phyloP scores from a whole-genome alignment of 2,329 filamentous ascomycete species.

The Raffaelea arxii region DNA sequence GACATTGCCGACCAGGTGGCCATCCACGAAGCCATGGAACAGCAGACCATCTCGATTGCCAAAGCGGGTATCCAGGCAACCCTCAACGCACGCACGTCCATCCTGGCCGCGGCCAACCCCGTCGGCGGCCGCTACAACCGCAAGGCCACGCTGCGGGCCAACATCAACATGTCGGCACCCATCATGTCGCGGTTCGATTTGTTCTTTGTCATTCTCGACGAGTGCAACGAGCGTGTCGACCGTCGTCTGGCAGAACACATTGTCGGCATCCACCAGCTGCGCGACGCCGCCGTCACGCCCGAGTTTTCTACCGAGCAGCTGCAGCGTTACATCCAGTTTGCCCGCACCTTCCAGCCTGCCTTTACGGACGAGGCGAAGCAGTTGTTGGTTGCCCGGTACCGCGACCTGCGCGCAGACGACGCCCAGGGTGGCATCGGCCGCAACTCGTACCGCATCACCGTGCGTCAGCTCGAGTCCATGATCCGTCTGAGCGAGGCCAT shows the following conservation, averaged over 20 bases:
- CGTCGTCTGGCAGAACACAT: slow-evolving; percentile 91
- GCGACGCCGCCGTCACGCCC: slow-evolving; percentile 82
- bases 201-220: slow-evolving; percentile 95
- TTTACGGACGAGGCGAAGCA: slow-evolving; percentile 83
- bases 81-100: slow-evolving; percentile 88
- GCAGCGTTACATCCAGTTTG: slow-evolving; percentile 95
- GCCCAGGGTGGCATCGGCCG: slow-evolving; percentile 87
- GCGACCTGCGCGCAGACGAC: slow-evolving; percentile 87
- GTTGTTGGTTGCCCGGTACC: slow-evolving; percentile 84
- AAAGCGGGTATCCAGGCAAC: slow-evolving; percentile 98
- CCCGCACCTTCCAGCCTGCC: slow-evolving; percentile 84
- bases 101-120: slow-evolving; percentile 92
- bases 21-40: slow-evolving; percentile 99
- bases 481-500: slow-evolving; percentile 97
- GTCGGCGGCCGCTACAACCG: slow-evolving; percentile 95
- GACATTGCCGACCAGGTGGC: slow-evolving; percentile 94
- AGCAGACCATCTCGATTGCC: slow-evolving; percentile 97
- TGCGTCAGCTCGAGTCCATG: slow-evolving; percentile 89
- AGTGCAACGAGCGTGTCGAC: slow-evolving; percentile 88
- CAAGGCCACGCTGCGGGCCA: slow-evolving; percentile 83
- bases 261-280: slow-evolving; percentile 83
- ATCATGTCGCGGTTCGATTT: slow-evolving; percentile 99
- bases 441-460: slow-evolving; percentile 96
- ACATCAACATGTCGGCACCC: slow-evolving; percentile 97
- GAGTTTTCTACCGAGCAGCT: slow-evolving; percentile 95